These are phyloP conservation scores for Neostapfia colusana DNA, from an alignment of 176 grass and related monocot species.

Conservation along the genomic window DNA sequence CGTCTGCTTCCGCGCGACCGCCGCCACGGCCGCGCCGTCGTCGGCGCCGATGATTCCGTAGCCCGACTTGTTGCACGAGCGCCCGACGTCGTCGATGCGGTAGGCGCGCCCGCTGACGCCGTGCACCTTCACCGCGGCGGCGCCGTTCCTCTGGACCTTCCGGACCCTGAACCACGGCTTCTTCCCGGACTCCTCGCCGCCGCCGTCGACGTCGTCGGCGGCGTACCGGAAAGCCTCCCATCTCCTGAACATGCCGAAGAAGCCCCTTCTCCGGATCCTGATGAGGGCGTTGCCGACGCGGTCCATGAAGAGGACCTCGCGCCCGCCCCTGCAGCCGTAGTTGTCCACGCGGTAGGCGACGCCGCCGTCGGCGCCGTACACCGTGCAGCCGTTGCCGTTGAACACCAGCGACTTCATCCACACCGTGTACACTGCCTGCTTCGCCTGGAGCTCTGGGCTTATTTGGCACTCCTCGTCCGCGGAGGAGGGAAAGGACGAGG, in stretches of 20 bases:
- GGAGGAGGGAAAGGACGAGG: neutral
- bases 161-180: slow-evolving; percentile 60
- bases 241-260: slow-evolving; percentile 31
- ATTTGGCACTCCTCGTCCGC: neutral
- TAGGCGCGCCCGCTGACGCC: slow-evolving; percentile 33
- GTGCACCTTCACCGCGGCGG: slow-evolving; percentile 18
- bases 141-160: neutral
- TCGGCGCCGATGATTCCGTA: slow-evolving; percentile 33
- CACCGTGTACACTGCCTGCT: slow-evolving; percentile 2
- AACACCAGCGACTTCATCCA: slow-evolving; percentile 94
- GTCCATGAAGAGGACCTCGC: slow-evolving; percentile 73
- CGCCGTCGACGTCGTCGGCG: neutral
- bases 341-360: slow-evolving; percentile 78
- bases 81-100: slow-evolving; percentile 32
- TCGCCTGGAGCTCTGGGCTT: neutral
- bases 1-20: slow-evolving; percentile 53
- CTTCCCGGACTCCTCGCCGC: neutral
- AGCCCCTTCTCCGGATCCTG: slow-evolving; percentile 49
- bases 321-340: slow-evolving; percentile 55
- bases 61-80: slow-evolving; percentile 46
- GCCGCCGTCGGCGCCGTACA: slow-evolving; percentile 58
- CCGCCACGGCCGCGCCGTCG: slow-evolving; percentile 28
- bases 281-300: slow-evolving; percentile 41
- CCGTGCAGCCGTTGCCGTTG: slow-evolving; percentile 66
- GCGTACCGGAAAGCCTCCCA: slow-evolving; percentile 27